These are phyloP conservation scores for Malassezia arunalokei DNA, from an alignment of 1,284 basidiomycete species.

Conservation along the genomic window DNA sequence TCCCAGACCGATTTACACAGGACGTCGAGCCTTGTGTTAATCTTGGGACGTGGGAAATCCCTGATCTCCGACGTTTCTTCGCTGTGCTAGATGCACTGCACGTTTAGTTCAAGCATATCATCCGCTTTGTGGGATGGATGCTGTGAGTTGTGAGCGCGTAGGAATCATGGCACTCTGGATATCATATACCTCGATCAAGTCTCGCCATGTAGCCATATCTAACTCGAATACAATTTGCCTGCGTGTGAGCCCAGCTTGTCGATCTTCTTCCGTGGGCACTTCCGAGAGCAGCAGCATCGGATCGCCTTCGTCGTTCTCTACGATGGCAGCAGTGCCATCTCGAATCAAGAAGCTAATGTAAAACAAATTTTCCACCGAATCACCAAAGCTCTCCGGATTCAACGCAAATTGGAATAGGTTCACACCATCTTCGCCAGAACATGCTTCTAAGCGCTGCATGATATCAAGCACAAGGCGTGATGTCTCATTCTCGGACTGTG, in stretches of 20 bases:
- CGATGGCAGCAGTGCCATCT: slow-evolving; percentile 58
- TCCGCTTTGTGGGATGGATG: background rate
- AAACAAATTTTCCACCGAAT: slow-evolving; percentile 86
- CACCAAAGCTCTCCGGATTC: slow-evolving; percentile 74
- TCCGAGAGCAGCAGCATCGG: slow-evolving; percentile 52
- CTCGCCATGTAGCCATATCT: slow-evolving; percentile 67
- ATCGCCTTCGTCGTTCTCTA: slow-evolving; percentile 55
- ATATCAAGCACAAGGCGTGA: slow-evolving; percentile 29
- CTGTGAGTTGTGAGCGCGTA: slow-evolving; percentile 6
- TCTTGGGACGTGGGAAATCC: slow-evolving; percentile 19
- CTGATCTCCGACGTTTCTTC: slow-evolving; percentile 19
- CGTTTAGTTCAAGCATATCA: slow-evolving; percentile 16
- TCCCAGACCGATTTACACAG: slow-evolving; percentile 1
- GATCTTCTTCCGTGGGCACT: slow-evolving; percentile 52
- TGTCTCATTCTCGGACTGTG: slow-evolving; percentile 29
- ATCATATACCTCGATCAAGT: slow-evolving; percentile 66
- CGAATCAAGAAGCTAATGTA: slow-evolving; percentile 80
- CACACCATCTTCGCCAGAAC: slow-evolving; percentile 47
- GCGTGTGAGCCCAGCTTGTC: slow-evolving; percentile 56
- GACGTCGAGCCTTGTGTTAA: slow-evolving; percentile 4
- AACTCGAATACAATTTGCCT: slow-evolving; percentile 74
- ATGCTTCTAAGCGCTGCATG: slow-evolving; percentile 49
- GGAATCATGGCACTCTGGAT: slow-evolving; percentile 54
- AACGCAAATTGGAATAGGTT: slow-evolving; percentile 74
- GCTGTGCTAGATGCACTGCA: slow-evolving; percentile 20